These are phyloP conservation scores for Marasmius tenuissimus DNA, from an alignment of 1,284 basidiomycete genomes.

Conservation along the genomic window DNA sequence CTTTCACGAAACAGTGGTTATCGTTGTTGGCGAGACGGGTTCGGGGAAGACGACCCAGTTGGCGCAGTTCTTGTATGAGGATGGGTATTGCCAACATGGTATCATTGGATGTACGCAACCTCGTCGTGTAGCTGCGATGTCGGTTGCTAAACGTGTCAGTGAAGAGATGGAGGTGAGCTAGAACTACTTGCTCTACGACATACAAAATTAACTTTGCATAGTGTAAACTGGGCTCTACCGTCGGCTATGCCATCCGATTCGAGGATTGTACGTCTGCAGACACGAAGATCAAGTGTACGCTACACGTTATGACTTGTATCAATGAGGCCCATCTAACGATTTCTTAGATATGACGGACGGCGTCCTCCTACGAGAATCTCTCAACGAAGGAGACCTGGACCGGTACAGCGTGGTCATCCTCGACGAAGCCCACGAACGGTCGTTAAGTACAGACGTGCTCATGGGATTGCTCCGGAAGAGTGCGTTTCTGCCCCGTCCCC, in stretches of 20 bases:
- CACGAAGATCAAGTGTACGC: constrained; percentile 93
- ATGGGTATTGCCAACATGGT: constrained; percentile 88
- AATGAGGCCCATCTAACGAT: constrained; percentile 7
- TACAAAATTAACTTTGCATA: constrained; percentile 25
- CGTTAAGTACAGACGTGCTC: constrained; percentile 92
- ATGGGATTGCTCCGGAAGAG: constrained; percentile 96
- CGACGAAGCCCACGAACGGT: constrained; percentile 97
- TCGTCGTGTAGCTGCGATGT: constrained; percentile 97
- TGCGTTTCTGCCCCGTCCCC: constrained; percentile 38
- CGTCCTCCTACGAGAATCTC: constrained; percentile 90
- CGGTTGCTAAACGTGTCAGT: constrained; percentile 96
- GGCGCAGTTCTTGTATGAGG: constrained; percentile 91
- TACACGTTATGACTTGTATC: background rate
- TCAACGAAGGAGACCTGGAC: constrained; percentile 96
- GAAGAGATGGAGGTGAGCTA: constrained; percentile 84
- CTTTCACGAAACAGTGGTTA: constrained; percentile 78
- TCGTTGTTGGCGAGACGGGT: constrained; percentile 95
- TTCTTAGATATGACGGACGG: constrained; percentile 93
- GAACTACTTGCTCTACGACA: background rate
- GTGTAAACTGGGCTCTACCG: constrained; percentile 85
- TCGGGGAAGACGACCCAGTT: constrained; percentile 96
- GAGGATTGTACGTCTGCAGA: constrained; percentile 93
- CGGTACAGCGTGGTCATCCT: constrained; percentile 95
- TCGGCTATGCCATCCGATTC: constrained; percentile 97
- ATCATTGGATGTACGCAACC: constrained; percentile 96